Percentiles rank a stretch among this genome's conserved stretches.
Evolutionary conservation across 352 stramenopile genomes (phyloP).

Genomic region (Halophytophthora batemanensis): DNA sequence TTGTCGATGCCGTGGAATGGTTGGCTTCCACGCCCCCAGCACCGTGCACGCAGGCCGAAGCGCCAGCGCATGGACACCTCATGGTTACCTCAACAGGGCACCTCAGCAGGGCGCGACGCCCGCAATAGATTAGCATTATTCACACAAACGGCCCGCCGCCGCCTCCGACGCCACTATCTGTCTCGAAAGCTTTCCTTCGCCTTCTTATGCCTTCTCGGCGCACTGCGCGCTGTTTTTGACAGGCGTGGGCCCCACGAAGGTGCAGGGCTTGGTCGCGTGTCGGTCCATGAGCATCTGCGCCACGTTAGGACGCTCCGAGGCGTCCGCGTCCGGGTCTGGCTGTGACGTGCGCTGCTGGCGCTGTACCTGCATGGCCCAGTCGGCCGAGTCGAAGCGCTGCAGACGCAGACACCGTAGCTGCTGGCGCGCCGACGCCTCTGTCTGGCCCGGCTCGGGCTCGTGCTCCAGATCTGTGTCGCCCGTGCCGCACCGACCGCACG

Average conservation of each 20-base stretch:
- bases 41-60: no score
- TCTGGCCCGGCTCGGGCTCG: slow-evolving; percentile 33
- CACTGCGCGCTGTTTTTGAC: slow-evolving; percentile 21
- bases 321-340: slow-evolving; percentile 1
- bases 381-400: slow-evolving; percentile 74
- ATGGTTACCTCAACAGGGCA: no score
- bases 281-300: slow-evolving; percentile 61
- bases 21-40: no score
- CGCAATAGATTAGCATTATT: background rate
- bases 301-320: slow-evolving; percentile 19
- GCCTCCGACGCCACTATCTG: background rate
- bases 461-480: slow-evolving; percentile 29
- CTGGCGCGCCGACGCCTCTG: slow-evolving; percentile 25
- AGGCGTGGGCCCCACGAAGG: slow-evolving; percentile 24
- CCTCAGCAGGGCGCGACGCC: no score
- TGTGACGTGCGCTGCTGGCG: slow-evolving; percentile 8
- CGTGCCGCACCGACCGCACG: slow-evolving; percentile 16
- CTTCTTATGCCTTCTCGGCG: slow-evolving; percentile 20
- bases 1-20: no score
- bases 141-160: background rate
- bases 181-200: background rate
- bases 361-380: slow-evolving; percentile 54
- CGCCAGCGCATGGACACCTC: no score
- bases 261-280: slow-evolving; percentile 51
- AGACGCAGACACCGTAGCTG: slow-evolving; percentile 50